These are phyloP conservation scores for Fusarium buxicola DNA, from an alignment of 2,329 filamentous ascomycete genomes.

Conservation along the genomic window DNA sequence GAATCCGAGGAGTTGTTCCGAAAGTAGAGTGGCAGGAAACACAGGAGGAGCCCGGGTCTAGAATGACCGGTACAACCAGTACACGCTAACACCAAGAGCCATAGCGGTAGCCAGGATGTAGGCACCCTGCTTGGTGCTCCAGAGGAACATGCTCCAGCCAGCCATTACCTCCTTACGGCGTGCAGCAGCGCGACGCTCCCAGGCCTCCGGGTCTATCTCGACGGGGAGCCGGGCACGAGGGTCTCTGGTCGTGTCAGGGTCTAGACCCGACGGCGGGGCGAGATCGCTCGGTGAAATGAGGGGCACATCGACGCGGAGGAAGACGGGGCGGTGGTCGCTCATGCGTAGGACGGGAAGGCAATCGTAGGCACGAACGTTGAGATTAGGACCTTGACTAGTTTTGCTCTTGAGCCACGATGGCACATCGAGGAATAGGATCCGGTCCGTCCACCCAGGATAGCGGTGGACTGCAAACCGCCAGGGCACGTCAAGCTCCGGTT, in stretches of 20 bases:
- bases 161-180: constrained; percentile 60
- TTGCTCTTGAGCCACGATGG: constrained; percentile 61
- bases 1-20: background rate
- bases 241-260: constrained; percentile 49
- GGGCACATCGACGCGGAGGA: constrained; percentile 75
- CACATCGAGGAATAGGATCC: constrained; percentile 80
- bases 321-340: constrained; percentile 90
- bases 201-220: constrained; percentile 65
- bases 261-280: constrained; percentile 46
- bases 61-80: constrained; percentile 53
- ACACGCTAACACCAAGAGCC: constrained; percentile 56
- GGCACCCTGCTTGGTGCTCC: constrained; percentile 64
- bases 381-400: constrained; percentile 39
- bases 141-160: constrained; percentile 67
- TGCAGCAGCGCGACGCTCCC: constrained; percentile 62
- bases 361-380: constrained; percentile 74
- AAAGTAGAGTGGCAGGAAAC: background rate
- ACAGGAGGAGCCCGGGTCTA: background rate
- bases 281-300: constrained; percentile 60
- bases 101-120: constrained; percentile 58
- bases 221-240: constrained; percentile 61
- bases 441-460: constrained; percentile 94
- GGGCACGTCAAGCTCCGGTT: constrained; percentile 43
- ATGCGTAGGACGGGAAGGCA: constrained; percentile 82
- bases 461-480: constrained; percentile 75